phyloP scores from a whole-genome alignment of 768 basidiomycete species.

The Candolleomyces efflorescens region DNA sequence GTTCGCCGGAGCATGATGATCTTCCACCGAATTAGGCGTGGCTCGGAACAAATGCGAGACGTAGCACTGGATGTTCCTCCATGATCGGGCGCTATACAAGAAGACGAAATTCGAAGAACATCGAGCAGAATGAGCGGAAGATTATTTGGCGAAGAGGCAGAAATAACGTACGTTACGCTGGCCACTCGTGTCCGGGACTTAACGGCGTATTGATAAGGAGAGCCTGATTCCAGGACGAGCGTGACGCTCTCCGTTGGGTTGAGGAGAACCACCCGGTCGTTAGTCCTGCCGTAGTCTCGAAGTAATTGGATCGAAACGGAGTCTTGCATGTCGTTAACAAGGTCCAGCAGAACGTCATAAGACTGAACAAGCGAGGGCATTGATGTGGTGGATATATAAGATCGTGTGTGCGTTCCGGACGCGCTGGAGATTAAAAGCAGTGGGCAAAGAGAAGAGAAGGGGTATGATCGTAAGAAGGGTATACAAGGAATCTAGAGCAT shows the following conservation, averaged over 20 bases:
- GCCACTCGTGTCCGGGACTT: slow-evolving; percentile 62
- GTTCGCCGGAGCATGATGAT: slow-evolving; percentile 14
- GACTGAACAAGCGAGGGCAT: slow-evolving; percentile 60
- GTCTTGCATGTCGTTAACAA: slow-evolving; percentile 67
- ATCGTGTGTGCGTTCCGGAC: slow-evolving; percentile 31
- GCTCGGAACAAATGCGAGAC: slow-evolving; percentile 57
- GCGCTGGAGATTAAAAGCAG: slow-evolving; percentile 12
- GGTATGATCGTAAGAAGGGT: not conserved
- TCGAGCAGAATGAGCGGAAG: not conserved
- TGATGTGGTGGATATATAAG: slow-evolving; percentile 6
- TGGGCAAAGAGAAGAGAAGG: not conserved
- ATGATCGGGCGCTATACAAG: slow-evolving; percentile 50
- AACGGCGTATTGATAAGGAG: slow-evolving; percentile 64
- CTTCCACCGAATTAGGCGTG: slow-evolving; percentile 9
- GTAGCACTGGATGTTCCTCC: slow-evolving; percentile 59
- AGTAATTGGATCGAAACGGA: slow-evolving; percentile 60
- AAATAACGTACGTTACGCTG: slow-evolving; percentile 57
- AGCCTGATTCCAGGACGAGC: slow-evolving; percentile 65
- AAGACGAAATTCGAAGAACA: not conserved
- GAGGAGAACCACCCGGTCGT: slow-evolving; percentile 51
- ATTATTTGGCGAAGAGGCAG: not conserved
- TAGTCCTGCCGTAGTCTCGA: slow-evolving; percentile 56
- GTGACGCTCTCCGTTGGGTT: slow-evolving; percentile 61
- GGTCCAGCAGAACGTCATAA: slow-evolving; percentile 65
- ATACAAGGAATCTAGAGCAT: slow-evolving; percentile 4